Conservation (phyloP, 1,284 basidiomycete species). For the Pascua sp. region DNA sequence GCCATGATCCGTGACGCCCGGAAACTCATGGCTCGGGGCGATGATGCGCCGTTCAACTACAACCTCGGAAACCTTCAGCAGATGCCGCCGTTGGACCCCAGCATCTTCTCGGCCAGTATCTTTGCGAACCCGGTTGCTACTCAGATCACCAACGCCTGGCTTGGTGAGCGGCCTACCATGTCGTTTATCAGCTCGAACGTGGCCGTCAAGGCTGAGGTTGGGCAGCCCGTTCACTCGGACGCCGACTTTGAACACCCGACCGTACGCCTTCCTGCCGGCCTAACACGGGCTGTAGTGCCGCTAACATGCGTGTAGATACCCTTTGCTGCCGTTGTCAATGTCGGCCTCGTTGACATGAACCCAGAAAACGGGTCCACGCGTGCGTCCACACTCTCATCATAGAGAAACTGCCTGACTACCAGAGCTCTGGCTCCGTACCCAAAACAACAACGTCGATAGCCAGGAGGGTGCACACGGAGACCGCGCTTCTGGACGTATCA, state of each 20-base stretch:
- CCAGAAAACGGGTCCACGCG: constrained; percentile 7
- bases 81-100: constrained; percentile 5
- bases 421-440: constrained; percentile 6
- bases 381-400: not conserved
- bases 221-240: constrained; percentile 15
- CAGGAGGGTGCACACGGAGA: constrained; percentile 7
- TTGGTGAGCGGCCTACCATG: constrained; percentile 9
- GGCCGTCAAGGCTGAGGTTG: constrained; percentile 8
- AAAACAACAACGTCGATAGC: not conserved
- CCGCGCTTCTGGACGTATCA: constrained; percentile 3
- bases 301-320: constrained; percentile 1
- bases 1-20: constrained; percentile 7
- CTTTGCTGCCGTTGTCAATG: constrained; percentile 7
- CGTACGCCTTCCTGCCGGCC: not conserved
- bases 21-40: constrained; percentile 4
- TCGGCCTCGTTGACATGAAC: constrained; percentile 8
- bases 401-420: not conserved
- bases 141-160: constrained; percentile 10
- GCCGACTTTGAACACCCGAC: constrained; percentile 11
- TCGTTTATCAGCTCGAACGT: constrained; percentile 9
- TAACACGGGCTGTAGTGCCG: not conserved
- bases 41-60: constrained; percentile 12
- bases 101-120: constrained; percentile 2
- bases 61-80: constrained; percentile 11
- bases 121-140: constrained; percentile 9